Base-by-base conservation (phyloP, 2,329 filamentous ascomycete species). In the Sclerotinia spermophila region DNA sequence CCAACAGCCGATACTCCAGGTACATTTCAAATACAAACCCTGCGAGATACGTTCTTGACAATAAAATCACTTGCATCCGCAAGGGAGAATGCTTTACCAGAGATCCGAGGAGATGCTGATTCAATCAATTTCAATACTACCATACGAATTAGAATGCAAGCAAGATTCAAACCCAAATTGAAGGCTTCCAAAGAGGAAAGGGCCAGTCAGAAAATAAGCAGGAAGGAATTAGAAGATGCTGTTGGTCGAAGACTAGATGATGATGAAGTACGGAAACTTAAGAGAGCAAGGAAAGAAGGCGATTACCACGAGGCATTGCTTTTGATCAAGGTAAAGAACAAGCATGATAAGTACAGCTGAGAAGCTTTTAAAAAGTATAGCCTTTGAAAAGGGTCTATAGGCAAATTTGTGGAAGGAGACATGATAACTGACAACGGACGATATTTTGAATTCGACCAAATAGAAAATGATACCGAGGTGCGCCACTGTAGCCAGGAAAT, bases 91-190 rank as follows among this genome's bases (percentile, higher is more conserved):
- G 82, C 83, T 0, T 77, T 82, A 1, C 85, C 88, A 0, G 90
- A 94, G 75, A 84, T 96, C 19, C 88, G 93, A 44, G 94, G 93
- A 64, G 93, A 97, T 79, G 90, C 88, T 11, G 87, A 90, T 21
- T 82, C 83, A 13, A 87, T 89, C 66, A 86, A 84, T 6, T 92
- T 92, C 77, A 87, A 86, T 76, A 93, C 92, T 15, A 91, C 89
- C 10, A 80, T 97, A 72, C 86, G 93, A 65, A 87, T 98, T 76
- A 91, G 94, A 68, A 97, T 98, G 94, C 95, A 98, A 82, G 93
- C 95, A 33, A 86, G 92, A 66, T 98, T 97, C 83, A 97, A 97
- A 84, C 94, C 95, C 13, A 87, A 87, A 73, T 81, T 96, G 60
- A 92, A 91, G 81, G 90, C 90, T 15, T 87, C 86, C 0, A 96